Evolutionary conservation across 768 basidiomycete genomes (phyloP), one percentile per base, ranked within the genome.

Genomic region (Mycena olivaceomarginata): DNA sequence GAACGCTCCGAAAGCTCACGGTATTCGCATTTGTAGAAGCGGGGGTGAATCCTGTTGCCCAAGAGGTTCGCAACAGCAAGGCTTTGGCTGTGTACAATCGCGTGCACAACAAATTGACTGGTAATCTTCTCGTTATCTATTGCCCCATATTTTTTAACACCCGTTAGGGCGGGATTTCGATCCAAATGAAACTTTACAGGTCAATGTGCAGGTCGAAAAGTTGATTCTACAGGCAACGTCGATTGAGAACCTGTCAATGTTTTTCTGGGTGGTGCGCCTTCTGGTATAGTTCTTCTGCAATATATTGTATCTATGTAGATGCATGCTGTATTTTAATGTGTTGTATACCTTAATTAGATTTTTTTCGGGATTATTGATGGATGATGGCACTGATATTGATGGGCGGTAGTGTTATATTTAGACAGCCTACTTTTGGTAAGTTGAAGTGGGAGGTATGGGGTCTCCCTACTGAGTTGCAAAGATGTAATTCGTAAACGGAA

Each of bases 191-290:
- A 88, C 89, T 1, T 89, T 99, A 63, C 86, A 90, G 11, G 95
- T 99, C n/a, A 86, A 89, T 37, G 91, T 88, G 12, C 98, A 99
- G 85, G 98, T 99, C 15, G 96, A 97, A 82, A 94, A 95, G 84
- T 89, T 99, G 69, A 99, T 99, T 77, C 91, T 94, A 77, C 97
- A 99, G 84, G 97, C 98, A 6, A 98, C 96, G 5, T 94, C 96
- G 16, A 85, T 99, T 59, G 98, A 99, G 85, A 98, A 99, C 84
- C 92, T 99, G 97, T 84, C 98, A 98, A 84, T 97, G 97, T 82
- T 98, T 98, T 89, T 96, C 97, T 77, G 97, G 97, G 84, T 98
- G 97, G 97, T 94, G 81, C 86, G 94, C 94, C 56, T 95, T 95
- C 86, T 95, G 94, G 94, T 95, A 86, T 67, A 12, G 60, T 70